A percentile compares a stretch with the other conserved stretches of the same genome.
Evolutionary conservation across 2,329 filamentous ascomycete genomes (phyloP).

Genomic region (Claviceps sp.): DNA sequence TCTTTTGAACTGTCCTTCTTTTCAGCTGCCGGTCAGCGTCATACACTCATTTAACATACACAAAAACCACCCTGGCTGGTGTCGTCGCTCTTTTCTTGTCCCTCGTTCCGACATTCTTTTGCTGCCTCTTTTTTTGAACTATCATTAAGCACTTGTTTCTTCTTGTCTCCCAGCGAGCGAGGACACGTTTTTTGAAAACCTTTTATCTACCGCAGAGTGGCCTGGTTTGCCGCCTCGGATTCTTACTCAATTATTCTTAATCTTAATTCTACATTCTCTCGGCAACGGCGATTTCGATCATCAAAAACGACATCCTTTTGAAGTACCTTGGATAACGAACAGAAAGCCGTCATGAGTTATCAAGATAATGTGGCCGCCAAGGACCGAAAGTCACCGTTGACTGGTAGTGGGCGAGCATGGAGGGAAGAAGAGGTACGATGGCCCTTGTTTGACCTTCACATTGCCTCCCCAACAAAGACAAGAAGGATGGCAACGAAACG

Average conservation of each 20-base stretch:
- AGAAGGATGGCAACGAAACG: too few relatives aligned
- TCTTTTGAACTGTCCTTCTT: constrained; percentile 36
- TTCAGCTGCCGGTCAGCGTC: constrained; percentile 13
- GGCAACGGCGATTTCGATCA: neutral
- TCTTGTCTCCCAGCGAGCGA: neutral
- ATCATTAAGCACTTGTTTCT: neutral
- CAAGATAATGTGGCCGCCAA: constrained; percentile 49
- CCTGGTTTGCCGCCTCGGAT: constrained; percentile 10
- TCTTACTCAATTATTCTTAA: neutral
- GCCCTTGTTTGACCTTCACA: neutral
- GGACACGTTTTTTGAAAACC: neutral
- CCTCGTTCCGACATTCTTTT: constrained; percentile 13
- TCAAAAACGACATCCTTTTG: neutral
- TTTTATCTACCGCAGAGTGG: constrained; percentile 9
- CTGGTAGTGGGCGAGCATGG: constrained; percentile 68
- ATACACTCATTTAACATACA: too few relatives aligned
- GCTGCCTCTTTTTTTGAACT: neutral
- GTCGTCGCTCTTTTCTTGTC: too few relatives aligned
- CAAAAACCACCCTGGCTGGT: too few relatives aligned
- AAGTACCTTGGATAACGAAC: constrained; percentile 12
- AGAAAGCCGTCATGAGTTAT: constrained; percentile 37
- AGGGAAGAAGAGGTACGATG: constrained; percentile 66
- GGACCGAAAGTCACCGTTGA: constrained; percentile 53
- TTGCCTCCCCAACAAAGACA: neutral
- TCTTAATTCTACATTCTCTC: neutral